Evolutionary conservation across 1,284 basidiomycete genomes (phyloP).

Genomic region (Naganishia liquefaciens): DNA sequence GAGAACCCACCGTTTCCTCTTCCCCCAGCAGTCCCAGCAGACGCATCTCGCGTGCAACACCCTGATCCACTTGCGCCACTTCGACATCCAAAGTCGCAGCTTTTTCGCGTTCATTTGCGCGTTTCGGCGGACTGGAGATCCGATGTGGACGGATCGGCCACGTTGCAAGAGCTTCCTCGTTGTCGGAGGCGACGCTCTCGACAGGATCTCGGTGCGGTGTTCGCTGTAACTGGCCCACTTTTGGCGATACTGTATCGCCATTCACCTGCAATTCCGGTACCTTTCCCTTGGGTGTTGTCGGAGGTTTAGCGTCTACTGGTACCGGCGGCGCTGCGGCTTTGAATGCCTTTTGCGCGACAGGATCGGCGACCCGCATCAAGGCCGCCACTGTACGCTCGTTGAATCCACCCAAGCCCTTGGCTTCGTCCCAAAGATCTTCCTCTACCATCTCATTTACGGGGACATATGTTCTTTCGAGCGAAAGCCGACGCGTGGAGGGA

Average conservation of each 20-base stretch:
- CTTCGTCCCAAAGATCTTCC: conserved; percentile 64
- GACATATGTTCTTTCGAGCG: conserved; percentile 10
- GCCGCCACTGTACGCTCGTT: conserved; percentile 62
- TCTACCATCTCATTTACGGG: conserved; percentile 59
- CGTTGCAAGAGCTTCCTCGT: conserved; percentile 58
- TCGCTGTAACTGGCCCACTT: neutral
- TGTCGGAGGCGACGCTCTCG: neutral
- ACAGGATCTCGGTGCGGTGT: neutral
- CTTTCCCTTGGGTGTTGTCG: conserved; percentile 4
- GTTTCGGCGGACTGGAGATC: conserved; percentile 14
- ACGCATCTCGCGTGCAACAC: conserved; percentile 59
- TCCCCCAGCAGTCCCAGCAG: conserved; percentile 58
- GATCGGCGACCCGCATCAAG: conserved; percentile 45
- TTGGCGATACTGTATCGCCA: conserved; percentile 15
- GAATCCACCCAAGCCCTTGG: conserved; percentile 70
- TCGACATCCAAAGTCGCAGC: conserved; percentile 46
- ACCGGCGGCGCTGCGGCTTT: neutral
- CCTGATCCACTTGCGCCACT: conserved; percentile 59
- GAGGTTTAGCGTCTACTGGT: neutral
- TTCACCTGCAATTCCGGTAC: conserved; percentile 21
- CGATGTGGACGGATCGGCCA: conserved; percentile 34
- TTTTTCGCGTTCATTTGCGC: conserved; percentile 25
- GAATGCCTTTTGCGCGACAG: neutral
- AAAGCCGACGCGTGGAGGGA: neutral
- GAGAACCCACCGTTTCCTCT: conserved; percentile 57